Conservation (phyloP, 2,329 filamentous ascomycete genomes). For the Cladosporium halotolerans region DNA sequence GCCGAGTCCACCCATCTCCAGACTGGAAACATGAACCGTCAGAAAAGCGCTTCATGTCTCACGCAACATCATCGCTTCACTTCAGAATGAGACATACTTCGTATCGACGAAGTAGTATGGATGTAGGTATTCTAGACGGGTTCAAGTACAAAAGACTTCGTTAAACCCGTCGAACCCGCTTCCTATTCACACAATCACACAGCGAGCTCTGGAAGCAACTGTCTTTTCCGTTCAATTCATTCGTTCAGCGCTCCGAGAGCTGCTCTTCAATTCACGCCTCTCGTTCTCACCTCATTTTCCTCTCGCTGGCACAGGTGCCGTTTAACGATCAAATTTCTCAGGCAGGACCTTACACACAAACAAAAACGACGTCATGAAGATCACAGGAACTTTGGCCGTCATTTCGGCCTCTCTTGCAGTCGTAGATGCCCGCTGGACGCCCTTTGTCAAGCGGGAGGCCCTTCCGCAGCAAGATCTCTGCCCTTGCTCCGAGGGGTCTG, state of each 20-base stretch:
- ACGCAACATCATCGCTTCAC: too few relatives aligned
- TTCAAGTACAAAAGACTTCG: not conserved
- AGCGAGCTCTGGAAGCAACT: slow-evolving; percentile 6
- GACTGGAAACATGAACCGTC: not conserved
- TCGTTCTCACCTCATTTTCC: not conserved
- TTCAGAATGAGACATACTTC: too few relatives aligned
- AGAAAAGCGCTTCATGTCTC: not conserved
- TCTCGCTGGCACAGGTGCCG: not conserved
- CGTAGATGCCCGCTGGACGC: slow-evolving; percentile 6
- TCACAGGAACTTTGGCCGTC: not conserved
- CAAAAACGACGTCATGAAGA: not conserved
- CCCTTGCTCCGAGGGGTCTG: not conserved
- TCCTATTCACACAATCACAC: not conserved
- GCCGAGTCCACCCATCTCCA: not conserved
- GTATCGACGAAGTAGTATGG: too few relatives aligned
- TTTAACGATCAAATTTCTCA: not conserved
- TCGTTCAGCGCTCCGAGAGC: not conserved
- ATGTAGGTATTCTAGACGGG: not conserved
- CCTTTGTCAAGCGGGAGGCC: slow-evolving; percentile 1
- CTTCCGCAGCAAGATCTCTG: slow-evolving; percentile 5
- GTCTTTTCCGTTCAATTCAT: not conserved
- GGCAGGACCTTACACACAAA: not conserved
- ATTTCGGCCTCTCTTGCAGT: not conserved
- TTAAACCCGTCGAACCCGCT: not conserved
- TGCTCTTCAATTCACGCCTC: not conserved